These are phyloP conservation scores for Pestalotiopsis sp. DNA, from an alignment of 2,329 filamentous ascomycete genomes.

Conservation along the genomic window DNA sequence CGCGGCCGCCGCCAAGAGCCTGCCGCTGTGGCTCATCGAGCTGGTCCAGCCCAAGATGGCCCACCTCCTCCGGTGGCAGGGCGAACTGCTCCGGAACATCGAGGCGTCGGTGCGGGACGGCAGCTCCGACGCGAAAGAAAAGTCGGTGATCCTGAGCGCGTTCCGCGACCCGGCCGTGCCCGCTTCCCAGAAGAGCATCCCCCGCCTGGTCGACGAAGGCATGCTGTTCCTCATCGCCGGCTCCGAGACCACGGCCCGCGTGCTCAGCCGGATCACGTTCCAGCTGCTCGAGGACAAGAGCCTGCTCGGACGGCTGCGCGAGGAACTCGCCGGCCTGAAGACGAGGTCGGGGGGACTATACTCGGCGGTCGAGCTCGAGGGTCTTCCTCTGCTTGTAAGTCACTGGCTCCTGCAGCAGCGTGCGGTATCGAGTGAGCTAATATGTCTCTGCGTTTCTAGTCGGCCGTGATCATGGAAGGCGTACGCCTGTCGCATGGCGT, in stretches of 20 bases:
- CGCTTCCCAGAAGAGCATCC: background rate
- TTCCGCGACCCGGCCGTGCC: background rate
- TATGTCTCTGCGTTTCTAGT: background rate
- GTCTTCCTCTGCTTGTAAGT: background rate
- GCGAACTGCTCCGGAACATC: background rate
- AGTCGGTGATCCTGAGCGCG: background rate
- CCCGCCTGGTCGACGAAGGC: slow-evolving; percentile 5
- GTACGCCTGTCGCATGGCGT: background rate
- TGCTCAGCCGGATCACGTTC: background rate
- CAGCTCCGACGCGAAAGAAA: background rate
- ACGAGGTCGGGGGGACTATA: background rate
- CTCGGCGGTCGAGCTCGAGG: background rate
- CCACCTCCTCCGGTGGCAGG: background rate
- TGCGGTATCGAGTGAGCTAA: background rate
- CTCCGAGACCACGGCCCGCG: slow-evolving; percentile 5
- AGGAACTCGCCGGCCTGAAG: background rate
- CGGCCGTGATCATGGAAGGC: background rate
- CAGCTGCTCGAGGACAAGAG: background rate
- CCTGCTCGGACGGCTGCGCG: background rate
- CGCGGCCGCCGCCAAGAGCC: background rate
- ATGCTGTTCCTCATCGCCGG: slow-evolving; percentile 4
- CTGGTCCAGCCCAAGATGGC: background rate
- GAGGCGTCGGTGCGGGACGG: background rate
- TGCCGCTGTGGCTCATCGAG: background rate
- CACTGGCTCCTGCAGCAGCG: too few species aligned